Evolutionary conservation across 345 rosid genomes (phyloP).

Genomic region (Anastatica hierochuntica): DNA sequence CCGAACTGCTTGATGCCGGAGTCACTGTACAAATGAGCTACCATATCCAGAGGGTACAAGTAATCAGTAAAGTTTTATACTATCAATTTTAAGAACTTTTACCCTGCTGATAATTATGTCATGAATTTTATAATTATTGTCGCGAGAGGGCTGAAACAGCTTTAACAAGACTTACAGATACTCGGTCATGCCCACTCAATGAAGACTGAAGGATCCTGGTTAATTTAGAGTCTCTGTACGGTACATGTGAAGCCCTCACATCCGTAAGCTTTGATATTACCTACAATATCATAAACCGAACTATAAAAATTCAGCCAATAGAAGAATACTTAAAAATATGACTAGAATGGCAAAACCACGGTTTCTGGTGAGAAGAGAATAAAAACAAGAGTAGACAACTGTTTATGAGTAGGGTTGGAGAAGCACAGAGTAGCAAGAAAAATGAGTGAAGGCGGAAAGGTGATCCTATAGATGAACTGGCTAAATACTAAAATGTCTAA

Average conservation of each 20-base stretch:
- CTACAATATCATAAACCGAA: conserved; percentile 28
- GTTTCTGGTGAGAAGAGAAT: neutral
- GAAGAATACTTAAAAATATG: neutral
- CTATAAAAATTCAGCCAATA: neutral
- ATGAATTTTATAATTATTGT: conserved; percentile 10
- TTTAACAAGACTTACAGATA: conserved; percentile 60
- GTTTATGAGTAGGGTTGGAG: conserved; percentile 2
- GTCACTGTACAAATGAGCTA: conserved; percentile 99
- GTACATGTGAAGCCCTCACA: conserved; percentile 80
- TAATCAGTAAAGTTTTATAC: conserved; percentile 14
- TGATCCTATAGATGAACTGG: conserved; percentile 3
- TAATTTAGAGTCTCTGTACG: conserved; percentile 96
- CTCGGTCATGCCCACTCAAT: conserved; percentile 97
- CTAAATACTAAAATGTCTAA: too few relatives aligned
- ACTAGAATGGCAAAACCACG: neutral
- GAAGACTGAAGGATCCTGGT: conserved; percentile 97
- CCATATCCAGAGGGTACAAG: conserved; percentile 27
- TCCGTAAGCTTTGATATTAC: conserved; percentile 97
- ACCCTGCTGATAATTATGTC: neutral
- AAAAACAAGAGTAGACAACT: conserved; percentile 6
- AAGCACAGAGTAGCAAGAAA: conserved; percentile 8
- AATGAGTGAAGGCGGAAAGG: conserved; percentile 3
- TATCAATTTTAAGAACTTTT: neutral
- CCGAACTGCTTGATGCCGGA: conserved; percentile 90
- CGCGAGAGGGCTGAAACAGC: neutral